Conservation (phyloP, 345 rosid genomes). For the Brassica nigra region DNA sequence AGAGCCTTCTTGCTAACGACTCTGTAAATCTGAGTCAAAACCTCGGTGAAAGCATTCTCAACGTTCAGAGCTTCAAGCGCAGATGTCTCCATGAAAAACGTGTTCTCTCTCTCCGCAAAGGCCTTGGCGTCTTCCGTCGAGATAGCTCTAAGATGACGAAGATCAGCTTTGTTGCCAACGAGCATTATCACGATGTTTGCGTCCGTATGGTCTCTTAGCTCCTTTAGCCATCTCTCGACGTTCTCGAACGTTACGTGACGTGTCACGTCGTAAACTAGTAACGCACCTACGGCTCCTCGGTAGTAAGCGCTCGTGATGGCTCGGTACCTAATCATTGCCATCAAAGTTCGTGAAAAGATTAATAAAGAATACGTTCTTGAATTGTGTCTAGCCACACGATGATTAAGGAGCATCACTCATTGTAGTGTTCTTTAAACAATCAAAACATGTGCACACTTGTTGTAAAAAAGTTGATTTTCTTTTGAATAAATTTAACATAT, state of each 20-base stretch:
- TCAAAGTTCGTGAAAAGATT: too few species aligned
- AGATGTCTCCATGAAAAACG: slow-evolving; percentile 85
- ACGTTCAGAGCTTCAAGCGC: slow-evolving; percentile 85
- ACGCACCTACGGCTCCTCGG: slow-evolving; percentile 87
- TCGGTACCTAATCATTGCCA: slow-evolving; percentile 48
- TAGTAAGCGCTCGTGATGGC: slow-evolving; percentile 93
- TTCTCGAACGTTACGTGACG: slow-evolving; percentile 86
- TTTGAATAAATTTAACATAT: too few species aligned
- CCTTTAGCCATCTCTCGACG: slow-evolving; percentile 88
- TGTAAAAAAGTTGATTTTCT: too few species aligned
- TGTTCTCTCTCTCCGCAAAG: slow-evolving; percentile 74
- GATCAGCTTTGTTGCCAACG: slow-evolving; percentile 89
- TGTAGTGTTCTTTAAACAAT: too few species aligned
- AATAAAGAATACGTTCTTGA: too few species aligned
- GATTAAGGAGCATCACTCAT: too few species aligned
- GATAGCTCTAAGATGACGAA: slow-evolving; percentile 83
- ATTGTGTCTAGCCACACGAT: too few species aligned
- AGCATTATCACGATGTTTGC: slow-evolving; percentile 88
- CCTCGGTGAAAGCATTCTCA: slow-evolving; percentile 82
- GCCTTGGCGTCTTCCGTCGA: slow-evolving; percentile 63
- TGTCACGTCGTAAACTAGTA: slow-evolving; percentile 80
- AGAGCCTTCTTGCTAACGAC: slow-evolving; percentile 85
- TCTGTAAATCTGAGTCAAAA: slow-evolving; percentile 71
- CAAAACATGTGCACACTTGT: too few species aligned
- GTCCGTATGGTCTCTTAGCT: slow-evolving; percentile 84